Evolutionary conservation across 2,329 filamentous ascomycete species (phyloP), one percentile per base, ranked within the genome.

Genomic region (Alternaria infectoria): DNA sequence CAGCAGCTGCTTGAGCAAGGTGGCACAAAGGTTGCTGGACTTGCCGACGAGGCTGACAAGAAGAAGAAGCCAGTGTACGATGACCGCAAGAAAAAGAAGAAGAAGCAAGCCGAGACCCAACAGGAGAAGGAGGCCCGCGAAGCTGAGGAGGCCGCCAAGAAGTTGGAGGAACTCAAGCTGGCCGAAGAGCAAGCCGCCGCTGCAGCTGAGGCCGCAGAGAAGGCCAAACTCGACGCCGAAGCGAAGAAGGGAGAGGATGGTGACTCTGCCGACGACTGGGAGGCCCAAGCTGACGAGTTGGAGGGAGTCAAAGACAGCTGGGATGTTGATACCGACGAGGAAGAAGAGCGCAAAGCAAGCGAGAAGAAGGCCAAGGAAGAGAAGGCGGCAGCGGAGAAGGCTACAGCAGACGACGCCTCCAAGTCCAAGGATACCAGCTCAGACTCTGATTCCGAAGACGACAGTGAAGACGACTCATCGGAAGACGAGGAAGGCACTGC

Each of bases 271-370:
- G 87, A 96, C 36, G 93, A 97, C 80, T 97, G 94, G 94, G 93
- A 97, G 80, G 89, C 90, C 28, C 90, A 92, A 54, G 91, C 90
- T 25, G 91, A 92, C 51, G 88, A 77, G 46, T 88, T 92, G 25
- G 90, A 91, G 15, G 90, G 91, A 64, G 86, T 97, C 74, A 97
- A 97, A 82, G 95, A 97, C 69, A 95, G 91, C 83, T 98, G 95
- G 95, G 95, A 98, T 78, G 93, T 92, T 32, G 91, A 93, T 58
- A 90, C 89, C 3, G 91, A 92, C 52, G 91, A 92, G 7, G 91
- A 93, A 73, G 79, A 82, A 75, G 83, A 86, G 80, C 75, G 70
- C 46, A 81, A 81, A 68, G 69, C 75, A 21, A 71, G 73, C 19
- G 66, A 71, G 47, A 71, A 71, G 66, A 70, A 66, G 56, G 64